Percentiles rank a stretch among this genome's conserved stretches.
These are phyloP conservation scores for Deuterostichococcus epilithicus DNA, from an alignment of 139 green algal genomes.

Conservation along the genomic window DNA sequence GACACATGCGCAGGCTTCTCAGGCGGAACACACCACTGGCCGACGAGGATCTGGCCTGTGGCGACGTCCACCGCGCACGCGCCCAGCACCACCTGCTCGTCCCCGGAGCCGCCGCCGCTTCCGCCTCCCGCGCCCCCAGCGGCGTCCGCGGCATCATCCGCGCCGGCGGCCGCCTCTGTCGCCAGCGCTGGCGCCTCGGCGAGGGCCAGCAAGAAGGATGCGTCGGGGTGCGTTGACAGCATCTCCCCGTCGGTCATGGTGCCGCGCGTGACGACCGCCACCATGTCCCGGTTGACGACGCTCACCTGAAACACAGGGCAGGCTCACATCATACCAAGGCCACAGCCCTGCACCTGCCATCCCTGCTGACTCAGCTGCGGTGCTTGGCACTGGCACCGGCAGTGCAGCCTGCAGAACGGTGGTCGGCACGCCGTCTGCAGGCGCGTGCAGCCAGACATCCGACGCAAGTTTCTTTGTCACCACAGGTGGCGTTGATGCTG, in stretches of 20 bases:
- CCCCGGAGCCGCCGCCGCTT: too few relatives aligned
- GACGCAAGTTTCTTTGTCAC: neutral
- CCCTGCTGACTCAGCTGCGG: neutral
- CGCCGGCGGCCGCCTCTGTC: neutral
- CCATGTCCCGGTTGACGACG: constrained; percentile 83
- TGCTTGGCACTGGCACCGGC: neutral
- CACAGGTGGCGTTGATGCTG: neutral
- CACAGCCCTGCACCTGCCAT: neutral
- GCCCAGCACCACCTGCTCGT: constrained; percentile 41
- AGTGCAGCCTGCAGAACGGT: neutral
- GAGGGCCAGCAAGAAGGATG: constrained; percentile 45
- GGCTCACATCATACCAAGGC: neutral
- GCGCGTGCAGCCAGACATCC: too few relatives aligned
- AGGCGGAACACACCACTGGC: constrained; percentile 38
- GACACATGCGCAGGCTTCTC: too few relatives aligned
- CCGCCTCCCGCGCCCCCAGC: neutral
- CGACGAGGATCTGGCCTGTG: constrained; percentile 60
- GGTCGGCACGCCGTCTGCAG: too few relatives aligned
- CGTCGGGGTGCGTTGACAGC: constrained; percentile 64
- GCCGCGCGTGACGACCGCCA: constrained; percentile 80
- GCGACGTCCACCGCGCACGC: constrained; percentile 72
- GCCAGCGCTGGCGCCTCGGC: constrained; percentile 21
- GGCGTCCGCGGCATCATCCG: neutral
- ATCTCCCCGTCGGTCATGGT: constrained; percentile 91
- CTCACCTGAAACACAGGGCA: constrained; percentile 19